Percentiles rank a stretch among this genome's conserved stretches.
Conservation (phyloP, 257 asterid genomes). For the Osmanthus fragrans region DNA sequence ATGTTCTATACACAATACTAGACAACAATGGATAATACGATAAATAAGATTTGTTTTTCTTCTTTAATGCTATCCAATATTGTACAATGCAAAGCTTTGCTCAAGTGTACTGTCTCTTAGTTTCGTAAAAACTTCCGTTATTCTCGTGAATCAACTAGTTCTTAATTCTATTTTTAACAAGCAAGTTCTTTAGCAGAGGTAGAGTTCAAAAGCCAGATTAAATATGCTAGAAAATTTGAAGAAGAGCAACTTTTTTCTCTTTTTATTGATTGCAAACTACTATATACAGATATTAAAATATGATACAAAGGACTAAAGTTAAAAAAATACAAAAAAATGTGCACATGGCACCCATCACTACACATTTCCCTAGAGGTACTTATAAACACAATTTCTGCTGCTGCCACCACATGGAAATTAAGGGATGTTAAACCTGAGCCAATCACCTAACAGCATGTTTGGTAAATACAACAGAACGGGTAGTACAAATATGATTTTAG, state of each 20-base stretch:
- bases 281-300: not conserved
- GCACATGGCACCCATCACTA: constrained; percentile 4
- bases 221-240: not conserved
- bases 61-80: not conserved
- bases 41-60: not conserved
- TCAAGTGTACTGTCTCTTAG: no score
- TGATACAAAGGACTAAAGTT: not conserved
- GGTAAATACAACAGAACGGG: not conserved
- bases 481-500: not conserved
- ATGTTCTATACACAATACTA: not conserved
- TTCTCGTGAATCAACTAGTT: no score
- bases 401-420: not conserved
- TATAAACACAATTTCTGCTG: not conserved
- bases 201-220: not conserved
- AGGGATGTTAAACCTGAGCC: not conserved
- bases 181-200: not conserved
- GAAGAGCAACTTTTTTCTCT: not conserved
- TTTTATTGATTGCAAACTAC: not conserved
- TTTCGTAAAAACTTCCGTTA: no score
- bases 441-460: not conserved
- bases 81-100: no score
- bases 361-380: not conserved
- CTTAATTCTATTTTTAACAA: no score
- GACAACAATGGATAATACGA: not conserved
- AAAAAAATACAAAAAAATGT: not conserved